These are phyloP conservation scores for Mortierella alpina DNA, from an alignment of 192 early-diverging fungal genomes.

Conservation along the genomic window DNA sequence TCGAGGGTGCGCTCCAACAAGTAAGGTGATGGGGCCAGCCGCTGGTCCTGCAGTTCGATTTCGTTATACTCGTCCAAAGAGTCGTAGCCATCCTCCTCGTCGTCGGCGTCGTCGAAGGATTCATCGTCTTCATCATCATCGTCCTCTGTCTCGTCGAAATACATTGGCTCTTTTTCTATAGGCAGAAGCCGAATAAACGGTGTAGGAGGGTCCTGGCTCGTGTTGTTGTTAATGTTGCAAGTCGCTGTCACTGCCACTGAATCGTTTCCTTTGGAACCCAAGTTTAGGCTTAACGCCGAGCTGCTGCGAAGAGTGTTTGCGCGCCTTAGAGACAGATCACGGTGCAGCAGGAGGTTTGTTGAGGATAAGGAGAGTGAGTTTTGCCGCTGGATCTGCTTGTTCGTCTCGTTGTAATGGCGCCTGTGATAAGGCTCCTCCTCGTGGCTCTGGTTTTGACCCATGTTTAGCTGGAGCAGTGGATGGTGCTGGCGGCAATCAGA, in stretches of 20 bases:
- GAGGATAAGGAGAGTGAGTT: constrained; percentile 42
- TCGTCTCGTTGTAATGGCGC: constrained; percentile 40
- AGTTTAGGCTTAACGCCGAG: neutral
- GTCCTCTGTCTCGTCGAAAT: constrained; percentile 22
- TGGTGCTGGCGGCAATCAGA: neutral
- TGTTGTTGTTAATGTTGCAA: neutral
- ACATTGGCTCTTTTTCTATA: constrained; percentile 19
- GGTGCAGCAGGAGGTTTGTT: constrained; percentile 11
- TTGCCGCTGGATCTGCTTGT: constrained; percentile 41
- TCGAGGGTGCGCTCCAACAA: constrained; percentile 5
- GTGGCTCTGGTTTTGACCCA: constrained; percentile 43
- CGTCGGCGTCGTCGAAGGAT: neutral
- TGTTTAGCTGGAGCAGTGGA: neutral
- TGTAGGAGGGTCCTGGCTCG: neutral
- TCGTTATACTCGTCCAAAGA: neutral
- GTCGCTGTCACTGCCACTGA: neutral
- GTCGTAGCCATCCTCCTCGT: neutral
- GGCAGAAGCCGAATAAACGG: constrained; percentile 35
- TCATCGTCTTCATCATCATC: neutral
- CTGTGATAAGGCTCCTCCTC: constrained; percentile 32
- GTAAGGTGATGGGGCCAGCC: constrained; percentile 4
- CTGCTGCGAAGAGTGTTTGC: constrained; percentile 9
- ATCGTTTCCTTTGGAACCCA: neutral
- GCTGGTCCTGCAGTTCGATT: too few relatives aligned
- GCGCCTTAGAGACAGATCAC: neutral